A percentile compares a stretch with the other conserved stretches of the same genome.
Evolutionary conservation across 257 asterid genomes (phyloP).

Genomic region (Nyctanthes arbortristis): DNA sequence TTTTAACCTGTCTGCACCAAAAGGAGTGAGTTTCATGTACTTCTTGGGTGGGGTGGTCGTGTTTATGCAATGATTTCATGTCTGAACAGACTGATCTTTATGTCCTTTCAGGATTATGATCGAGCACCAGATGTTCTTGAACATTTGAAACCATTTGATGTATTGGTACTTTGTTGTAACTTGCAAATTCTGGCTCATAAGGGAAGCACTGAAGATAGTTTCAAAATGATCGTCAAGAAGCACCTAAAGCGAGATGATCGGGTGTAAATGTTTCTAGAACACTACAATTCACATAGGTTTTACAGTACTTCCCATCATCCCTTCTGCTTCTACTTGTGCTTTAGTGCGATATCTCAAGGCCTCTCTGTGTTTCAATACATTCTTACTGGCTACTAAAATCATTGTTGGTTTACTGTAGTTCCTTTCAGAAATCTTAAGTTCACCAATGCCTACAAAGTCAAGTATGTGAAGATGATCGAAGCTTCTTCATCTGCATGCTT

Average conservation of each 20-base stretch:
- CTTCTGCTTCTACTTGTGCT: background rate
- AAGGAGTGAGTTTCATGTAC: background rate
- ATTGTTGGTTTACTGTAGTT: no score
- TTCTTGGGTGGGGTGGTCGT: background rate
- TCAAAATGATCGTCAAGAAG: constrained; percentile 46
- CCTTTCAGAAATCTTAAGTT: no score
- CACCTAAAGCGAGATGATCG: constrained; percentile 23
- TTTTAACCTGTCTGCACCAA: constrained; percentile 1
- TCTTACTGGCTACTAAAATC: background rate
- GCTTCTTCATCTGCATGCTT: no score
- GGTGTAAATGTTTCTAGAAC: background rate
- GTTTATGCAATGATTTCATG: background rate
- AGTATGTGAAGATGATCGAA: no score
- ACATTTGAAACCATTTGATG: constrained; percentile 50
- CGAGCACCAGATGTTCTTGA: constrained; percentile 64
- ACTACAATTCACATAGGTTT: background rate
- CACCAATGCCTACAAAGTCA: no score
- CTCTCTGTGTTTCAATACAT: background rate
- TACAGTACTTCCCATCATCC: background rate
- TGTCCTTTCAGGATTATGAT: constrained; percentile 68
- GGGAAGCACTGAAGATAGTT: constrained; percentile 54
- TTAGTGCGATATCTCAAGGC: background rate
- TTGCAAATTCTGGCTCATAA: constrained; percentile 52
- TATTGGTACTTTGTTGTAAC: constrained; percentile 66
- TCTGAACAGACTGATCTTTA: constrained; percentile 3